Evolutionary conservation across 768 basidiomycete genomes (phyloP).

Genomic region (Russula sp.): DNA sequence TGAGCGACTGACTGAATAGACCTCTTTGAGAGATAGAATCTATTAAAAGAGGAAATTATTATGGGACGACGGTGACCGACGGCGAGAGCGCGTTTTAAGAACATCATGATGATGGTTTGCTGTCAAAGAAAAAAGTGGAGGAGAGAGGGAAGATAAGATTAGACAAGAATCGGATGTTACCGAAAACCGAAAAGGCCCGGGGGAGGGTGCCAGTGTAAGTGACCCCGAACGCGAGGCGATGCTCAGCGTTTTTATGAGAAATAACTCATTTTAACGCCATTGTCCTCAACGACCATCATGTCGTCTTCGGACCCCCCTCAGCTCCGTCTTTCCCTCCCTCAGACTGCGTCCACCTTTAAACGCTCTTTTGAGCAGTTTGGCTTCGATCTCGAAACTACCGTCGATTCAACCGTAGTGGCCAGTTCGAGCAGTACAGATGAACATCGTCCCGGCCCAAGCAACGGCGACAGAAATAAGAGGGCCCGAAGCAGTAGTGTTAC

Average conservation of each 20-base stretch:
- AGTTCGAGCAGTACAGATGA: conserved; percentile 28
- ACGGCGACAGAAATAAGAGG: conserved; percentile 22
- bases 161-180: neutral
- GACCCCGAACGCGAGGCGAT: neutral
- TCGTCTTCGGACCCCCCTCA: conserved; percentile 41
- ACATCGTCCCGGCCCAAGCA: conserved; percentile 21
- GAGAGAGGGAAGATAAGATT: neutral
- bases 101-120: conserved; percentile 27
- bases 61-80: conserved; percentile 40
- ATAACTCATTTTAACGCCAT: conserved; percentile 1
- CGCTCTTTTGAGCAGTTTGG: conserved; percentile 54
- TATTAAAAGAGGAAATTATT: conserved; percentile 27
- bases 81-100: conserved; percentile 42
- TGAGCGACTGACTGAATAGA: conserved; percentile 60
- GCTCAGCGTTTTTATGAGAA: neutral
- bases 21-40: conserved; percentile 25
- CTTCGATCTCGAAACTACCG: conserved; percentile 48
- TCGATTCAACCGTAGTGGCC: conserved; percentile 25
- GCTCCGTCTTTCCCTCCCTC: conserved; percentile 46
- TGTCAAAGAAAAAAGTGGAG: neutral
- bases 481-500: conserved; percentile 22
- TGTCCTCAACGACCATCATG: conserved; percentile 26
- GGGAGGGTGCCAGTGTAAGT: neutral
- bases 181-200: neutral
- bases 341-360: conserved; percentile 50